These are phyloP conservation scores for Stachybotrys chlorohalonatus DNA, from an alignment of 2,329 filamentous ascomycete species.

Conservation along the genomic window DNA sequence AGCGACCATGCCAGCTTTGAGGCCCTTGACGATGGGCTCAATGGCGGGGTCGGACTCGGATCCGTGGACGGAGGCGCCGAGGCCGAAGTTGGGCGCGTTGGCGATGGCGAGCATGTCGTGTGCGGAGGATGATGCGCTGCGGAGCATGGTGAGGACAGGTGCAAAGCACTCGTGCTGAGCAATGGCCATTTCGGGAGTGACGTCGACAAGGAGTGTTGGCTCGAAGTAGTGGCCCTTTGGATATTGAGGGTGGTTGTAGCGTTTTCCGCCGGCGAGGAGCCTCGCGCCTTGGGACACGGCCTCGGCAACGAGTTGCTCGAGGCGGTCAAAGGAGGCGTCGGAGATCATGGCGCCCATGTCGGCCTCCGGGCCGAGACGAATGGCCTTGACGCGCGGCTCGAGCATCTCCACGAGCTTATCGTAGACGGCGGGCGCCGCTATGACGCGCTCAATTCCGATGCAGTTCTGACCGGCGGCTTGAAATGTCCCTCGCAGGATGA, in stretches of 20 bases:
- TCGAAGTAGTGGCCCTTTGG: constrained; percentile 82
- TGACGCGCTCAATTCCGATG: constrained; percentile 90
- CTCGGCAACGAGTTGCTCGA: constrained; percentile 68
- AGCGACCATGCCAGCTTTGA: constrained; percentile 82
- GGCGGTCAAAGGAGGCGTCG: constrained; percentile 59
- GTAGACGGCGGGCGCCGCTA: constrained; percentile 72
- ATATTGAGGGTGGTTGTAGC: constrained; percentile 61
- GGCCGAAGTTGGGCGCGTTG: constrained; percentile 76
- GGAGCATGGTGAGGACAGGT: constrained; percentile 81
- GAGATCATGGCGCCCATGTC: constrained; percentile 93
- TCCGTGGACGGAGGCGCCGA: constrained; percentile 85
- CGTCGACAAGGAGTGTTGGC: constrained; percentile 85
- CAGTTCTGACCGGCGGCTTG: constrained; percentile 96
- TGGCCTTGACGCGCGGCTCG: constrained; percentile 60
- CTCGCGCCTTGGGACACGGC: constrained; percentile 72
- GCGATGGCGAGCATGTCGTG: constrained; percentile 64
- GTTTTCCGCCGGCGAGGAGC: constrained; percentile 70
- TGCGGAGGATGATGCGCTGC: constrained; percentile 50
- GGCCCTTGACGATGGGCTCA: constrained; percentile 51
- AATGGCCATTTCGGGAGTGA: constrained; percentile 76
- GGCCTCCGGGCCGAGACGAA: constrained; percentile 67
- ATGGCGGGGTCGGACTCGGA: constrained; percentile 51
- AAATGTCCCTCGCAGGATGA: constrained; percentile 86
- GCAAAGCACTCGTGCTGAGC: constrained; percentile 90
- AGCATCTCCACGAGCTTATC: constrained; percentile 61